Conservation (phyloP, 1,139 yeast species). For the Sugiyamaella pinicola region DNA sequence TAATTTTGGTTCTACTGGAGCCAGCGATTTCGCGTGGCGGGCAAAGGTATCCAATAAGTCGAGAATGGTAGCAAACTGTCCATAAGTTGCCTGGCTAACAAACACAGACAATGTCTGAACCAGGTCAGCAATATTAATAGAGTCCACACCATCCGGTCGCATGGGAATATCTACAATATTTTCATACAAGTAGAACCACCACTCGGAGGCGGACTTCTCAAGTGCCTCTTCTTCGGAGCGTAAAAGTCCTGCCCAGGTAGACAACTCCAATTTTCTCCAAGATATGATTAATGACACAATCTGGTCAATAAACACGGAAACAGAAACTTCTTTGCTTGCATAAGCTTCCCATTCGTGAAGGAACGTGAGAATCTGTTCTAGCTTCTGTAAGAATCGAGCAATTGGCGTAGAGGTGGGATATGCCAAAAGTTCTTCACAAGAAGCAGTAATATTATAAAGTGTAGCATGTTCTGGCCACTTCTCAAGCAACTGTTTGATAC, state of each 20-base stretch:
- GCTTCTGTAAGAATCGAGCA: conserved; percentile 73
- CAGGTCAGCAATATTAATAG: conserved; percentile 42
- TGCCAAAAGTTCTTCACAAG: conserved; percentile 66
- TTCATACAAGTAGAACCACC: conserved; percentile 94
- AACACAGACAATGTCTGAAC: conserved; percentile 76
- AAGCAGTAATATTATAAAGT: conserved; percentile 63
- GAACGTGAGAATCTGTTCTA: conserved; percentile 82
- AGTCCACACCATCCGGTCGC: conserved; percentile 31
- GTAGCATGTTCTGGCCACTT: conserved; percentile 98
- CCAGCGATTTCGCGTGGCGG: conserved; percentile 46
- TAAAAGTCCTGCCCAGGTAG: conserved; percentile 82
- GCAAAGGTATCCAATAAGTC: conserved; percentile 63
- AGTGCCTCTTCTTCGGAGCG: conserved; percentile 60
- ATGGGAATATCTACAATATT: conserved; percentile 46
- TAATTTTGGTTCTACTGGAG: conserved; percentile 21
- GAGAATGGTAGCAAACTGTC: conserved; percentile 67
- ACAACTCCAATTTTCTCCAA: conserved; percentile 87
- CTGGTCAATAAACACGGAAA: conserved; percentile 56
- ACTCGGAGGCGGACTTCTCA: conserved; percentile 58
- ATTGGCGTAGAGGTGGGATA: conserved; percentile 71
- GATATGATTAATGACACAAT: conserved; percentile 72
- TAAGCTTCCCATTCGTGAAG: conserved; percentile 93
- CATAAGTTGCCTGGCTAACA: conserved; percentile 72
- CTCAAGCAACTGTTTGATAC: conserved; percentile 53
- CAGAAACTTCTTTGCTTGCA: conserved; percentile 77